Conservation (phyloP, 2,329 filamentous ascomycete species). For the Penicillium verrucosum region DNA sequence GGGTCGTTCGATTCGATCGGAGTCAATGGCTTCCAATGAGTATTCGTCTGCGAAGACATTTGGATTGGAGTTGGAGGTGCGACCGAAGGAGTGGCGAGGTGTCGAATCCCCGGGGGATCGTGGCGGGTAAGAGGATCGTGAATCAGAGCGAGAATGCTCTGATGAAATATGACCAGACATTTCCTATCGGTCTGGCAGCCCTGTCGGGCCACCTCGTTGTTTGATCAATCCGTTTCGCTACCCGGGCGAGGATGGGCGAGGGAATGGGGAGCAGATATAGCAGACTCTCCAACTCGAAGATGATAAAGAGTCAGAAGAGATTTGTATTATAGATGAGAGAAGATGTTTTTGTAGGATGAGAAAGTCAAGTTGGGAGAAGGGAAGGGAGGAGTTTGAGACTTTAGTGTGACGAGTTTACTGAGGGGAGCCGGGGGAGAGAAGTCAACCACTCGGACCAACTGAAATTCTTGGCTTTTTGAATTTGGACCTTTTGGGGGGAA, state of each 20-base stretch:
- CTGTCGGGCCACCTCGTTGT: conserved; percentile 36
- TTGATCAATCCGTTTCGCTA: conserved; percentile 29
- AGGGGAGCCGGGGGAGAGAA: conserved; percentile 12
- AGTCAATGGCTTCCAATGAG: conserved; percentile 43
- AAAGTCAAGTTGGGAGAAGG: conserved; percentile 1
- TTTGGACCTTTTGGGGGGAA: neutral
- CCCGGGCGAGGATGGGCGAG: conserved; percentile 20
- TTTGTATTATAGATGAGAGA: neutral
- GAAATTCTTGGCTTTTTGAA: conserved; percentile 4
- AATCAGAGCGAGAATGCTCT: conserved; percentile 36
- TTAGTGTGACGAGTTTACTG: conserved; percentile 19
- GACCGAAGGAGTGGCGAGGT: conserved; percentile 31
- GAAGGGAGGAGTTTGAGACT: conserved; percentile 15
- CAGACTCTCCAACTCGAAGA: neutral
- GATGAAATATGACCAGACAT: conserved; percentile 42
- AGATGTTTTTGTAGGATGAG: neutral
- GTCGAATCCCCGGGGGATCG: conserved; percentile 28
- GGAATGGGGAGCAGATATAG: neutral
- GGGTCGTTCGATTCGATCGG: conserved; percentile 31
- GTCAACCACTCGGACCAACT: conserved; percentile 3
- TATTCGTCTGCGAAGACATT: conserved; percentile 51
- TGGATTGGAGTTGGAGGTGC: conserved; percentile 36
- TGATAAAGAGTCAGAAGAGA: neutral
- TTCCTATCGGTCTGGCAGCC: conserved; percentile 34
- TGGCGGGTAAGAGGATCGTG: conserved; percentile 30